These are phyloP conservation scores for Puccinia polysora DNA, from an alignment of 1,284 basidiomycete species.

Conservation along the genomic window DNA sequence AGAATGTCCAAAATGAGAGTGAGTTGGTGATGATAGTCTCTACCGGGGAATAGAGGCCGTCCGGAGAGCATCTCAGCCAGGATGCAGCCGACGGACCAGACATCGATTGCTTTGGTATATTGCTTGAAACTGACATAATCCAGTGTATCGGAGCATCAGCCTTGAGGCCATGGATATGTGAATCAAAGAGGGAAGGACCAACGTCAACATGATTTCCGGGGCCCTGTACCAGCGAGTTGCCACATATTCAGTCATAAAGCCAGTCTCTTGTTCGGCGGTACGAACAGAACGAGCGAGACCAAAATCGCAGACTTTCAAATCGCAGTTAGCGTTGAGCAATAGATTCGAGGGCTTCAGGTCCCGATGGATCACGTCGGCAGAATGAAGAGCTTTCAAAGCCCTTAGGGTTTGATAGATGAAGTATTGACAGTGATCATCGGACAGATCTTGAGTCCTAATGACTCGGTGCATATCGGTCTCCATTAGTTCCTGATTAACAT, in stretches of 20 bases:
- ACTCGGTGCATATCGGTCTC: conserved; percentile 71
- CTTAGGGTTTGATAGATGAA: conserved; percentile 84
- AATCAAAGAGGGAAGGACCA: no score
- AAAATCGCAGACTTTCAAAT: conserved; percentile 92
- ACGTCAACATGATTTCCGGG: conserved; percentile 92
- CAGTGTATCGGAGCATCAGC: no score
- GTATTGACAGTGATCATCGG: conserved; percentile 60
- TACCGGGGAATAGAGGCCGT: conserved; percentile 88
- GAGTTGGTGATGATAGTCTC: conserved; percentile 90
- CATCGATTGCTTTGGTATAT: conserved; percentile 50
- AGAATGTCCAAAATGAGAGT: conserved; percentile 83
- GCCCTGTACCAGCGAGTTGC: conserved; percentile 94
- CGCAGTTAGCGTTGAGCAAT: conserved; percentile 91
- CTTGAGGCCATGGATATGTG: no score
- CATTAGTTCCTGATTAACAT: conserved; percentile 86
- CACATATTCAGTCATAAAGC: conserved; percentile 92
- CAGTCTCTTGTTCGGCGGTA: conserved; percentile 58
- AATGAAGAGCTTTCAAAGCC: conserved; percentile 88
- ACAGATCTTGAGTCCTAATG: conserved; percentile 74
- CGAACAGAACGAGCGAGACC: conserved; percentile 68
- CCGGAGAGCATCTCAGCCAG: conserved; percentile 93
- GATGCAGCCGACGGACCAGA: conserved; percentile 93
- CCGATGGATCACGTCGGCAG: conserved; percentile 87
- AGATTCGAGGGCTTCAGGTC: conserved; percentile 94
- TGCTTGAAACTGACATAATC: conserved; percentile 48